Percentiles rank a stretch among this genome's conserved stretches.
phyloP scores from a whole-genome alignment of 805 yeast species.

The Candida koratica region DNA sequence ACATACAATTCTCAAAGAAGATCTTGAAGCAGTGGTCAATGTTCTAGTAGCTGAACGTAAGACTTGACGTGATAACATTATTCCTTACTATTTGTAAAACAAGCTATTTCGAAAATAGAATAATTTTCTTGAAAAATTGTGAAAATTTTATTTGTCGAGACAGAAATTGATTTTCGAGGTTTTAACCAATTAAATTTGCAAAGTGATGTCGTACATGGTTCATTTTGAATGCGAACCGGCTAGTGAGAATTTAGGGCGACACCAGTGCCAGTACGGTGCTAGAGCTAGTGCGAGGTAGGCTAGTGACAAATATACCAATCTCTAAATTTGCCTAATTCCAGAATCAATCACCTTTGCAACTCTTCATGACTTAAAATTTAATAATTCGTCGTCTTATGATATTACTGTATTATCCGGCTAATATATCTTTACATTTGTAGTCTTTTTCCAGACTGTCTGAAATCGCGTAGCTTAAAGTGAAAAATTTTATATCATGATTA shows the following conservation, averaged over 20 bases:
- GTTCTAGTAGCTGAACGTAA: conserved; percentile 83
- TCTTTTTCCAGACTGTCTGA: no score
- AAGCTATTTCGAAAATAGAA: conserved; percentile 6
- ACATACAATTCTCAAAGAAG: conserved; percentile 33
- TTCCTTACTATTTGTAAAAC: conserved; percentile 6
- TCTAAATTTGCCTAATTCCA: no score
- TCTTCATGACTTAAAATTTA: no score
- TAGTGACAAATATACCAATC: no score
- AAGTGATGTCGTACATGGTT: conserved; percentile 2
- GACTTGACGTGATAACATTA: conserved; percentile 81
- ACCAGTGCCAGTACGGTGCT: no score
- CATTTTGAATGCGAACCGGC: conserved; percentile 10
- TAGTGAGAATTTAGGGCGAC: no score
- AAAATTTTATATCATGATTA: conserved; percentile 6
- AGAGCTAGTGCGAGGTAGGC: no score
- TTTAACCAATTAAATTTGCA: conserved; percentile 14
- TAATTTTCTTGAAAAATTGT: conserved; percentile 13
- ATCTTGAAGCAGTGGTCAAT: conserved; percentile 45
- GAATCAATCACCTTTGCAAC: no score
- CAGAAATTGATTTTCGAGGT: conserved; percentile 5
- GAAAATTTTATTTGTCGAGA: conserved; percentile 18
- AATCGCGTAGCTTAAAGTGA: conserved; percentile 1
- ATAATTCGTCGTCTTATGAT: no score
- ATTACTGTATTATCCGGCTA: no score
- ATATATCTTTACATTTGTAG: no score